Percentiles rank a stretch among this genome's conserved stretches.
These are phyloP conservation scores for Agaricus bisporus DNA, from an alignment of 768 basidiomycete genomes.

Conservation along the genomic window DNA sequence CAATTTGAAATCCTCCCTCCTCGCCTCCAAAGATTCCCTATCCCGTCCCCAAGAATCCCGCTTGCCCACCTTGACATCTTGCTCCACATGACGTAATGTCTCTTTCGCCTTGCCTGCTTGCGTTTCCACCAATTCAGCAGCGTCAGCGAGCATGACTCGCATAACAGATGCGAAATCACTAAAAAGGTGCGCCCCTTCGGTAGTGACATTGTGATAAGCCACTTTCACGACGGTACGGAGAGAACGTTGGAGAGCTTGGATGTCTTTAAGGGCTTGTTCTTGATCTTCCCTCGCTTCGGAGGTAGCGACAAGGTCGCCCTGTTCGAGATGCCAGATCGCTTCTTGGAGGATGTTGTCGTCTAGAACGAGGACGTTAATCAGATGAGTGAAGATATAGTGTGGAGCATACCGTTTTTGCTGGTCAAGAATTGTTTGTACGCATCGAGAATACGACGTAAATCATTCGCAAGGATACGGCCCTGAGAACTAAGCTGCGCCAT, in stretches of 20 bases:
- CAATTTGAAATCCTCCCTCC: slow-evolving; percentile 40
- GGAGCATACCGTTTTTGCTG: slow-evolving; percentile 49
- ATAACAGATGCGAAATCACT: slow-evolving; percentile 60
- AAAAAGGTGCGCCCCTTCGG: slow-evolving; percentile 49
- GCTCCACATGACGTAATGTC: slow-evolving; percentile 46
- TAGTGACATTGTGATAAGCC: slow-evolving; percentile 45
- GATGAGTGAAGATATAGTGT: background rate
- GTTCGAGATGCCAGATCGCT: slow-evolving; percentile 57
- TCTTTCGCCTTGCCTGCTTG: slow-evolving; percentile 48
- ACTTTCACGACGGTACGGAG: slow-evolving; percentile 46
- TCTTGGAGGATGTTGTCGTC: slow-evolving; percentile 63
- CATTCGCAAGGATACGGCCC: slow-evolving; percentile 45
- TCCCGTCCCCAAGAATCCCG: slow-evolving; percentile 52
- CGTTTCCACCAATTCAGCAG: slow-evolving; percentile 51
- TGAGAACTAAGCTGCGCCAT: slow-evolving; percentile 45
- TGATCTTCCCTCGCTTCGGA: slow-evolving; percentile 29
- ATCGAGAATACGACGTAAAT: slow-evolving; percentile 45
- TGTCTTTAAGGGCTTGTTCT: slow-evolving; percentile 44
- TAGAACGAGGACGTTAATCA: slow-evolving; percentile 16
- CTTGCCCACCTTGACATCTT: slow-evolving; percentile 54
- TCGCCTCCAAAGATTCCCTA: slow-evolving; percentile 40
- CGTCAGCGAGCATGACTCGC: slow-evolving; percentile 60
- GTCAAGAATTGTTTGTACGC: slow-evolving; percentile 49
- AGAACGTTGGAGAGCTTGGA: slow-evolving; percentile 41
- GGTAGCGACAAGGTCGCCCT: slow-evolving; percentile 42